phyloP scores from a whole-genome alignment of 306 rosid genomes.

The Abrus pulchellus region DNA sequence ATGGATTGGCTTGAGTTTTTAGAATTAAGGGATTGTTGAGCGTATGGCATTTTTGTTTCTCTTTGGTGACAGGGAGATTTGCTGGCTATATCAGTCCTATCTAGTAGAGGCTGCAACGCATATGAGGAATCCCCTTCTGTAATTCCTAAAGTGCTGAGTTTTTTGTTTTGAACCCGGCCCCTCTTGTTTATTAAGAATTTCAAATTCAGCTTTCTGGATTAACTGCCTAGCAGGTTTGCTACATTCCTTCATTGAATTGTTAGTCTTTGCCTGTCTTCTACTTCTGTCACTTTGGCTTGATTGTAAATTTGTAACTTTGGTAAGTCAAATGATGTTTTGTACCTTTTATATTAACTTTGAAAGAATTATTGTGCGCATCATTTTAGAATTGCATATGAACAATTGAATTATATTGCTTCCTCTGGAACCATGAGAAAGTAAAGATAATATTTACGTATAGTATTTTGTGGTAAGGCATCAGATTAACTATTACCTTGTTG shows the following conservation, averaged over 20 bases:
- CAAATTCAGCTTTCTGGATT: conserved; percentile 30
- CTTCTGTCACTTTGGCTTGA: conserved; percentile 37
- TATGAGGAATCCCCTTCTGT: conserved; percentile 22
- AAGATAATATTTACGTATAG: background rate
- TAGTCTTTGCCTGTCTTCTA: conserved; percentile 28
- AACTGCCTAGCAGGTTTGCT: conserved; percentile 41
- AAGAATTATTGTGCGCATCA: conserved; percentile 33
- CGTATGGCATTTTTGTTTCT: conserved; percentile 11
- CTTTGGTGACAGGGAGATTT: conserved; percentile 63
- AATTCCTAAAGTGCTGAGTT: conserved; percentile 14
- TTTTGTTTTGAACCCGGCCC: background rate
- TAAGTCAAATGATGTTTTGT: conserved; percentile 41
- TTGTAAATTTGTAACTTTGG: conserved; percentile 36
- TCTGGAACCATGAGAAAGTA: conserved; percentile 20
- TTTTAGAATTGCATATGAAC: conserved; percentile 14
- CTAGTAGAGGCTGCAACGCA: conserved; percentile 44
- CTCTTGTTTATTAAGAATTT: conserved; percentile 6
- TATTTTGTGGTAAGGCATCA: conserved; percentile 13
- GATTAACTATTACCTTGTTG: background rate
- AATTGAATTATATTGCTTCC: background rate
- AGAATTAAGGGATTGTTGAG: background rate
- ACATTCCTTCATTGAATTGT: conserved; percentile 35
- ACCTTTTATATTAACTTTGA: conserved; percentile 3
- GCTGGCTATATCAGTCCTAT: conserved; percentile 69
- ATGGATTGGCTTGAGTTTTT: background rate